Conservation (phyloP, 495 filamentous ascomycete genomes). For the Sphaerosporella brunnea region DNA sequence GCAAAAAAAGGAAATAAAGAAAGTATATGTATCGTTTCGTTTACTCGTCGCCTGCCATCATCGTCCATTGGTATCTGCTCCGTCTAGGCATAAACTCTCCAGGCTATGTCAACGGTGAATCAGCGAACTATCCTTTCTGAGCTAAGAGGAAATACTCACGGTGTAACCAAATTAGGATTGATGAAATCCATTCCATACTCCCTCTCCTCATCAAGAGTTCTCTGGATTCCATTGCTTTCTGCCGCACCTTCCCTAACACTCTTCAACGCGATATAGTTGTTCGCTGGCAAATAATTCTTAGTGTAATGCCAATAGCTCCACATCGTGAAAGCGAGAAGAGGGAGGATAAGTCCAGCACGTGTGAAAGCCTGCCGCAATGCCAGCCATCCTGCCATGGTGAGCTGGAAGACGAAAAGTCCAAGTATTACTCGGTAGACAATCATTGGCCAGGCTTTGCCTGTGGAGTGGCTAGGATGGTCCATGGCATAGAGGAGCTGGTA, state of each 20-base stretch:
- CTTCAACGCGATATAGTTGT: constrained; percentile 76
- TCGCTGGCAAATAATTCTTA: constrained; percentile 62
- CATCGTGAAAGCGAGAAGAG: constrained; percentile 56
- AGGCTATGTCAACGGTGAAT: no score
- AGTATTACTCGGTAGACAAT: constrained; percentile 78
- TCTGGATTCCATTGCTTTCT: constrained; percentile 1
- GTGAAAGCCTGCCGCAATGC: constrained; percentile 55
- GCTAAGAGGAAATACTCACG: no score
- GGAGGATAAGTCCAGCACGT: constrained; percentile 51
- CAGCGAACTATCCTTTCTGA: no score
- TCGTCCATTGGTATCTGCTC: no score
- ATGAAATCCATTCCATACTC: constrained; percentile 50
- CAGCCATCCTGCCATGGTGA: constrained; percentile 76
- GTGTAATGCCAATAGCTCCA: constrained; percentile 71
- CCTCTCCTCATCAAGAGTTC: constrained; percentile 45
- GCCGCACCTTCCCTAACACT: constrained; percentile 25
- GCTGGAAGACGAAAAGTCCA: constrained; percentile 70
- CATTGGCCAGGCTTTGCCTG: constrained; percentile 84
- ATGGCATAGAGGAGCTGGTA: constrained; percentile 93
- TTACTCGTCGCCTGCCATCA: no score
- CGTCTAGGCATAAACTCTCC: no score
- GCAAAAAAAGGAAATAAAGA: no score
- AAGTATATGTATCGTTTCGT: no score
- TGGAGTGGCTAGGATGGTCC: constrained; percentile 92
- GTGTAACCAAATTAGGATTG: constrained; percentile 53